A percentile compares a stretch with the other conserved stretches of the same genome.
phyloP scores from a whole-genome alignment of 2,329 filamentous ascomycete species.

The Epichloe hybrida region DNA sequence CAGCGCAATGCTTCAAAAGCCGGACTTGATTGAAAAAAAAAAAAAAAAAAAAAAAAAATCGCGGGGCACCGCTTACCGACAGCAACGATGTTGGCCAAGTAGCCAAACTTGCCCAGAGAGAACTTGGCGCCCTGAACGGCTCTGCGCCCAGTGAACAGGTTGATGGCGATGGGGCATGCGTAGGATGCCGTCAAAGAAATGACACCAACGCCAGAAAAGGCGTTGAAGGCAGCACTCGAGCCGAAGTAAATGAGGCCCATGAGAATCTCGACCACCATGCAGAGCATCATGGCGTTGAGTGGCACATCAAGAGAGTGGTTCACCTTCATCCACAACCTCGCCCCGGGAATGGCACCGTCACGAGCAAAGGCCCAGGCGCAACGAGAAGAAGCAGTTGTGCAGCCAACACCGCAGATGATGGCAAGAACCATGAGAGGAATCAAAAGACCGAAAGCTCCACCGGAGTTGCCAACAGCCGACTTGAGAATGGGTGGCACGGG shows the following conservation, averaged over 20 bases:
- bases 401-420: conserved; percentile 54
- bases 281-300: conserved; percentile 59
- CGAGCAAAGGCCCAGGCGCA: conserved; percentile 58
- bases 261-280: conserved; percentile 48
- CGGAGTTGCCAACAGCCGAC: conserved; percentile 44
- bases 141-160: conserved; percentile 44
- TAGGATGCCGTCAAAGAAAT: conserved; percentile 58
- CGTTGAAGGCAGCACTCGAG: conserved; percentile 55
- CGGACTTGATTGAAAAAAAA: not conserved
- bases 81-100: conserved; percentile 49
- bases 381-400: conserved; percentile 54
- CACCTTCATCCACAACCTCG: conserved; percentile 45
- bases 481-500: conserved; percentile 53
- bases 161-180: conserved; percentile 52
- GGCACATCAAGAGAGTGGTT: conserved; percentile 50
- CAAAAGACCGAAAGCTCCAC: conserved; percentile 48
- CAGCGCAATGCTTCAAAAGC: not conserved
- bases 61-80: conserved; percentile 34
- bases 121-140: conserved; percentile 44
- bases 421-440: conserved; percentile 53
- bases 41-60: too few relatives aligned
- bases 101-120: conserved; percentile 47
- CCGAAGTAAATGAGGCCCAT: conserved; percentile 59
- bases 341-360: conserved; percentile 55
- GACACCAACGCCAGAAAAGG: conserved; percentile 57